Evolutionary conservation across 768 basidiomycete genomes (phyloP).

Genomic region (Panaeolus cyanescens): DNA sequence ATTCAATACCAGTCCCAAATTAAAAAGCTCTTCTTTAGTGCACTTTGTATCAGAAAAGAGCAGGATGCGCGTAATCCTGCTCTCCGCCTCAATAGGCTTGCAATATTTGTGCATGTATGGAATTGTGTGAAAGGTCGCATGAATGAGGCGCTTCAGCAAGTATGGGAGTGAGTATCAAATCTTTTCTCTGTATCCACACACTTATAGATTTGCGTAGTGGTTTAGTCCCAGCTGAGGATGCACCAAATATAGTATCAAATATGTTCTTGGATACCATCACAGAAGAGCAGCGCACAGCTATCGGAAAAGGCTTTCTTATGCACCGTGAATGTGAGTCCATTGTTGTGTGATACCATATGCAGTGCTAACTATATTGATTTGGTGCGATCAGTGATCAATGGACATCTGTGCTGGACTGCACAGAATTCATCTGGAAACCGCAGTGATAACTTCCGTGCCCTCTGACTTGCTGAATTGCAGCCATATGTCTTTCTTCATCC

Average conservation of each 20-base stretch:
- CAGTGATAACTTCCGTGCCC: conserved; percentile 21
- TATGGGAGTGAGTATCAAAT: conserved; percentile 10
- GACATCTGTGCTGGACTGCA: conserved; percentile 19
- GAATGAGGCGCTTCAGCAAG: conserved; percentile 16
- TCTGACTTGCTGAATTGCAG: conserved; percentile 20
- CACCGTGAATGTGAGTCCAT: conserved; percentile 16
- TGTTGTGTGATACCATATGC: no score
- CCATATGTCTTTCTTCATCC: conserved; percentile 19
- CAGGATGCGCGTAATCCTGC: no score
- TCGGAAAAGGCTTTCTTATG: conserved; percentile 16
- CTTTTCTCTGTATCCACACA: no score
- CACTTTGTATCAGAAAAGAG: no score
- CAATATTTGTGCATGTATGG: conserved; percentile 16
- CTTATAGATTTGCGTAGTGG: conserved; percentile 17
- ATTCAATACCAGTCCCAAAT: no score
- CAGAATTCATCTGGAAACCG: conserved; percentile 20
- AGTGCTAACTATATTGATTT: no score
- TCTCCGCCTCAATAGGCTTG: conserved; percentile 8
- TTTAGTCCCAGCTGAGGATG: conserved; percentile 19
- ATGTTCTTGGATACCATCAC: conserved; percentile 18
- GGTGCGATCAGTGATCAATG: conserved; percentile 13
- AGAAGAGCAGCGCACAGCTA: conserved; percentile 9
- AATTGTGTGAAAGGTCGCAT: conserved; percentile 19
- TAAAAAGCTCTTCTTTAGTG: no score
- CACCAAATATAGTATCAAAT: conserved; percentile 25